phyloP scores from a whole-genome alignment of 306 rosid genomes.

The Acacia crassicarpa region DNA sequence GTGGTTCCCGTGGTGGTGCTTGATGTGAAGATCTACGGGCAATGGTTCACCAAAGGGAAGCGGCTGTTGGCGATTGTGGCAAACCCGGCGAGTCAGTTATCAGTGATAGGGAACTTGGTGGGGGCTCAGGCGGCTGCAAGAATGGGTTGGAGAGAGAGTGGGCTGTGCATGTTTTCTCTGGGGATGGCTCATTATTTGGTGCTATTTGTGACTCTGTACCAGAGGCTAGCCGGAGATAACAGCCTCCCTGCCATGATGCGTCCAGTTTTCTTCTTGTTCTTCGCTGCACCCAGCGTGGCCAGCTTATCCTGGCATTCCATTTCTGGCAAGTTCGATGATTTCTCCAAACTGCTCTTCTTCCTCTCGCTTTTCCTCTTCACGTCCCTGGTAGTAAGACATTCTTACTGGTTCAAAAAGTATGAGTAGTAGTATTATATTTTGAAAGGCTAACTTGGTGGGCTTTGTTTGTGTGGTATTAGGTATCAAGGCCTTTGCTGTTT shows the following conservation, averaged over 20 bases:
- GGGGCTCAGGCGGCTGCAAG: slow-evolving; percentile 50
- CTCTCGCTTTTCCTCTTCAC: slow-evolving; percentile 62
- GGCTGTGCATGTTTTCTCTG: slow-evolving; percentile 48
- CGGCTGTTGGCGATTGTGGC: slow-evolving; percentile 44
- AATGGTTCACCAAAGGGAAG: slow-evolving; percentile 61
- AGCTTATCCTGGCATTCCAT: slow-evolving; percentile 60
- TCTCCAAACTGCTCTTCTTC: slow-evolving; percentile 61
- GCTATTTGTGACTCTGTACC: slow-evolving; percentile 59
- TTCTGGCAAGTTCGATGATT: slow-evolving; percentile 37
- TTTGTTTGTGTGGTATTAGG: slow-evolving; percentile 25
- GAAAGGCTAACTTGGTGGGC: neutral
- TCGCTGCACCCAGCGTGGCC: slow-evolving; percentile 62
- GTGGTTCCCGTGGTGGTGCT: slow-evolving; percentile 46
- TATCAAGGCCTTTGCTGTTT: slow-evolving; percentile 55
- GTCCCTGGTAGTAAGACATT: slow-evolving; percentile 49
- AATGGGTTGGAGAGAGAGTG: slow-evolving; percentile 62
- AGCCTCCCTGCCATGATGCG: slow-evolving; percentile 44
- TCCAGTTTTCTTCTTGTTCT: slow-evolving; percentile 62
- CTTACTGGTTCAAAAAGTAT: too few relatives aligned
- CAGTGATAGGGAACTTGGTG: slow-evolving; percentile 57
- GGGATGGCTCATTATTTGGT: slow-evolving; percentile 63
- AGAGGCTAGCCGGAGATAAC: slow-evolving; percentile 48
- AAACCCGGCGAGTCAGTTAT: slow-evolving; percentile 54
- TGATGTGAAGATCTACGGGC: slow-evolving; percentile 62
- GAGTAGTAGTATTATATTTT: neutral